Conservation (phyloP, 2,329 filamentous ascomycete species). For the Daldinia sp. region DNA sequence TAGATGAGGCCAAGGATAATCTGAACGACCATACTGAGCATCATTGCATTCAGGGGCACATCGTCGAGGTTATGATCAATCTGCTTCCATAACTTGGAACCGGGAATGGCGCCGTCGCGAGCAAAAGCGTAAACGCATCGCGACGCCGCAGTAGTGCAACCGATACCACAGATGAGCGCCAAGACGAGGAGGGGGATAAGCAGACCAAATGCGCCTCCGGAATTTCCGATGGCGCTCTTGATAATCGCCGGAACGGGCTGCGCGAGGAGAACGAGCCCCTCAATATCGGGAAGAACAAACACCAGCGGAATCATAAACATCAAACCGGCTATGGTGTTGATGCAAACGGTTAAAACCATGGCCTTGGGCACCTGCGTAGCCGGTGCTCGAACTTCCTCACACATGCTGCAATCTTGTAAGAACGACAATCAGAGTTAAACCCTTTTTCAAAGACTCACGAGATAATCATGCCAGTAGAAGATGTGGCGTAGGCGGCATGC, state of each 20-base stretch:
- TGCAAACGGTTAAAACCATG: conserved; percentile 72
- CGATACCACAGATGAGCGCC: conserved; percentile 71
- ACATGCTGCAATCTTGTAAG: conserved; percentile 63
- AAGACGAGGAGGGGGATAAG: conserved; percentile 72
- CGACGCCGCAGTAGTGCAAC: conserved; percentile 73
- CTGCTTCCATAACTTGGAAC: conserved; percentile 66
- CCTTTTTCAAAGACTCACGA: conserved; percentile 64
- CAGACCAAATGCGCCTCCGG: conserved; percentile 69
- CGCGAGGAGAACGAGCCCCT: conserved; percentile 59
- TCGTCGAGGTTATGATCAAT: conserved; percentile 70
- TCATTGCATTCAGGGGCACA: conserved; percentile 75
- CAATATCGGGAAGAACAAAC: conserved; percentile 73
- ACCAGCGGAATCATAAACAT: conserved; percentile 73
- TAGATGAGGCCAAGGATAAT: conserved; percentile 72
- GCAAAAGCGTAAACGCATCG: conserved; percentile 75
- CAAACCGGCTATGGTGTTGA: conserved; percentile 73
- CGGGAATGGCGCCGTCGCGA: conserved; percentile 74
- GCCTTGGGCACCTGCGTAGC: conserved; percentile 75
- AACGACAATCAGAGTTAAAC: conserved; percentile 16
- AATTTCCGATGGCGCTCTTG: conserved; percentile 66
- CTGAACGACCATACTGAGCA: conserved; percentile 72
- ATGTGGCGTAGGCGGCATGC: conserved; percentile 77
- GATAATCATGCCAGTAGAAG: conserved; percentile 81
- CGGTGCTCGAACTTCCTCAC: conserved; percentile 74
- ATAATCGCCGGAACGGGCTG: conserved; percentile 73